Base-by-base conservation (phyloP, 2,329 filamentous ascomycete species). In the Ophiostoma tasmaniense region DNA sequence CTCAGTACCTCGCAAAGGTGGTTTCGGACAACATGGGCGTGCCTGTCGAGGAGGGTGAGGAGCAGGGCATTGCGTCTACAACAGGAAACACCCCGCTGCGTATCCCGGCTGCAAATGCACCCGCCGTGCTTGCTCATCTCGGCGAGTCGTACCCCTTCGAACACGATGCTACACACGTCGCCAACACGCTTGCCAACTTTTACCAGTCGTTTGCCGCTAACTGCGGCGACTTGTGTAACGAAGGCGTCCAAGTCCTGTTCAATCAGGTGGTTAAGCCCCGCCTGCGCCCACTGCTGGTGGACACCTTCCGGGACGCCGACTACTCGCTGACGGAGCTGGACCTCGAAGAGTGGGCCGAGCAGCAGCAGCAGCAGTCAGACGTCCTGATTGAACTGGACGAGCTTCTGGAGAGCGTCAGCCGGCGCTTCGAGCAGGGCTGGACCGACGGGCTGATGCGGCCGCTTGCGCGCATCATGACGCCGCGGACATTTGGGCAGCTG, bases 271-370 rank as follows among this genome's bases (percentile, higher is more conserved):
- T 97, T 74, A 94, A 94, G 76, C 87, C 89, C 1, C 91, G 93
- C 13, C 83, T 99, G 17, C 89, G 93, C 0, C 92, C 92, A 0
- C 89, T 97, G 2, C 83, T 99, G 13, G 86, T 88, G 22, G 94
- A 99, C 70, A 89, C 93, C 0, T 98, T 98, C 83, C 89, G 93
- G 61, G 94, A 98, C 75, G 87, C 91, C 28, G 93, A 97, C 78
- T 99, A 99, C 79, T 84, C 87, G 10, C 81, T 92, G 3, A 83
- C 83, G 0, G 85, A 89, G 71, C 84, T 88, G 59, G 87, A 89
- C 67, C 77, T 89, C 14, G 80, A 80, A 11, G 86, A 88, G 33
- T 77, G 84, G 7, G 84, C 84, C 8, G 80, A 81, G 62, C 81
- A 84, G 70, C 81, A 83, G 69, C 55, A 61, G 55, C 55, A 61